Percentiles rank a stretch among this genome's conserved stretches.
Conservation (phyloP, 345 rosid genomes). For the Citrus medica region DNA sequence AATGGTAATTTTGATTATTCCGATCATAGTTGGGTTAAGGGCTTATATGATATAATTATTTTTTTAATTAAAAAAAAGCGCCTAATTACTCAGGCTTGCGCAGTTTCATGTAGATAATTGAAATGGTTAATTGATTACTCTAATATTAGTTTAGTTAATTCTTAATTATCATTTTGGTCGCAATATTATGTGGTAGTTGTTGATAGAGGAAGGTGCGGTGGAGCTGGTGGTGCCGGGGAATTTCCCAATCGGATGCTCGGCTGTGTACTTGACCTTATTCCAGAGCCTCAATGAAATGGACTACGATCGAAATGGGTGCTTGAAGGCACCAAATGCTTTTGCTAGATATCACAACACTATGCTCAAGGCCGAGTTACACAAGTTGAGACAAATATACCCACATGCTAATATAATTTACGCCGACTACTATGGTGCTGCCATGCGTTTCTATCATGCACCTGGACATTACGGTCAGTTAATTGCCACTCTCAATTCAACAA, state of each 20-base stretch:
- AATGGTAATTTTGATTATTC: too few relatives aligned
- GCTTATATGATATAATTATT: too few relatives aligned
- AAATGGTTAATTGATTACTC: too few relatives aligned
- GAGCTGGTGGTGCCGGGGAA: slow-evolving; percentile 65
- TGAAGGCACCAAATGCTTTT: slow-evolving; percentile 41
- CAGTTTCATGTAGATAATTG: too few relatives aligned
- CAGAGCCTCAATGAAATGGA: slow-evolving; percentile 25
- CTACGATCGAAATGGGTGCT: slow-evolving; percentile 53
- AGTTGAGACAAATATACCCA: slow-evolving; percentile 41
- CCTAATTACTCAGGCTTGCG: rapidly evolving
- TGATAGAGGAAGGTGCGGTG: slow-evolving; percentile 70
- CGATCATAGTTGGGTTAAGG: too few relatives aligned
- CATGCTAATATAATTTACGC: slow-evolving; percentile 52
- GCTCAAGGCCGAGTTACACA: slow-evolving; percentile 37
- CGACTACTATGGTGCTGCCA: slow-evolving; percentile 49
- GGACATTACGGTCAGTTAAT: slow-evolving; percentile 36
- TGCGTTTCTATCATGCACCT: slow-evolving; percentile 40
- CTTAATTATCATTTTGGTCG: too few relatives aligned
- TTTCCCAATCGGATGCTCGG: slow-evolving; percentile 64
- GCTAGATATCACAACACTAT: slow-evolving; percentile 46
- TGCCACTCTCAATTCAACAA: too few relatives aligned
- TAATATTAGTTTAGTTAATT: too few relatives aligned
- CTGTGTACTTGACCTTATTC: slow-evolving; percentile 52
- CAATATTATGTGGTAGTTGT: slow-evolving; percentile 18
- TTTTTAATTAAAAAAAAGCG: too few relatives aligned